Evolutionary conservation across 176 grass and related monocot genomes (phyloP).

Genomic region (Oryza officinalis): DNA sequence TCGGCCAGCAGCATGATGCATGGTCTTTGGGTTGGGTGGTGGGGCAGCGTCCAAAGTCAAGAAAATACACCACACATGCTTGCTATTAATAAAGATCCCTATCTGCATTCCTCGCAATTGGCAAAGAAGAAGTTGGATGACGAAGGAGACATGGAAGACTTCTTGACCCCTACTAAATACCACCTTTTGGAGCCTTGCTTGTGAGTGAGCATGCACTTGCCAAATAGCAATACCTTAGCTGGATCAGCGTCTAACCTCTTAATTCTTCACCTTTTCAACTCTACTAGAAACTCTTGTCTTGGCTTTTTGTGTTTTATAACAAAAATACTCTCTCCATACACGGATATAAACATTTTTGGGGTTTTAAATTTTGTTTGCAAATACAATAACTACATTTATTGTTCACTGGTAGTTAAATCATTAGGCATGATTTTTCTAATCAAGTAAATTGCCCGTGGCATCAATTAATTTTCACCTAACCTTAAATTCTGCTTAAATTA

Average conservation of each 20-base stretch:
- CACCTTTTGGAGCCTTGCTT: conserved; percentile 21
- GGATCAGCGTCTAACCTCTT: not conserved
- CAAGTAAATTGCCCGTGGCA: too few relatives aligned
- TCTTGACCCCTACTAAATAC: not conserved
- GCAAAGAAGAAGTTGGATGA: not conserved
- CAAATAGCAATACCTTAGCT: not conserved
- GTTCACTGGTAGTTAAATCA: too few relatives aligned
- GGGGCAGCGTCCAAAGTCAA: conserved; percentile 8
- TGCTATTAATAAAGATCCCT: not conserved
- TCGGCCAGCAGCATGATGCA: conserved; percentile 17
- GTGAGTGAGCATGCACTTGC: not conserved
- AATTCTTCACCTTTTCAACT: not conserved
- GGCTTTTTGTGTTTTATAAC: not conserved
- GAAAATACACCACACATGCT: conserved; percentile 22
- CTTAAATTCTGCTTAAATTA: too few relatives aligned
- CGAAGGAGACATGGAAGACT: not conserved
- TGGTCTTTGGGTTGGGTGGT: conserved; percentile 24
- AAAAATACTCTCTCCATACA: too few relatives aligned
- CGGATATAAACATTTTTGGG: too few relatives aligned
- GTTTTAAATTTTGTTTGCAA: too few relatives aligned
- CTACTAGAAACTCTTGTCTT: not conserved
- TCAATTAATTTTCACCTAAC: too few relatives aligned
- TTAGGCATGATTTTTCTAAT: too few relatives aligned
- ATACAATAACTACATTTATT: too few relatives aligned
- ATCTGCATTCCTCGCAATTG: not conserved